Percentiles rank a stretch among this genome's conserved stretches.
Conservation (phyloP, 345 rosid genomes). For the Excoecaria cochinchinensis region DNA sequence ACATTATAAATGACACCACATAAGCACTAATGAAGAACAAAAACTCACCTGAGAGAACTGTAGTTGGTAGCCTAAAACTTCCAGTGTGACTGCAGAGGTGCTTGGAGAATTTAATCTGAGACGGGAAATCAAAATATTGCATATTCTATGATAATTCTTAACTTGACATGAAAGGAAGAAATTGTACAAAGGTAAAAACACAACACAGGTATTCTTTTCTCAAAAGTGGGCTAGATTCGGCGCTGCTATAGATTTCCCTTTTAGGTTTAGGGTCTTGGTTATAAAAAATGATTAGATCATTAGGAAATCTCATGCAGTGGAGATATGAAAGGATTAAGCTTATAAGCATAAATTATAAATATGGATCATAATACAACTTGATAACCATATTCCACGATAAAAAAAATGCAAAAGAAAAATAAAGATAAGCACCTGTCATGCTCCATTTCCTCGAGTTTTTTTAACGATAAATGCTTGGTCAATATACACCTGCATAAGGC, state of each 20-base stretch:
- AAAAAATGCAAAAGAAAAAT: neutral
- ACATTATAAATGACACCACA: neutral
- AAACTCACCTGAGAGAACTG: constrained; percentile 73
- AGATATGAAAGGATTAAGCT: neutral
- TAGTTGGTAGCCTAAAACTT: constrained; percentile 69
- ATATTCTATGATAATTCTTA: neutral
- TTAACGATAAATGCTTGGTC: neutral
- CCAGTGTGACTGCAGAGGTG: constrained; percentile 59
- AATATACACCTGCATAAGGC: neutral
- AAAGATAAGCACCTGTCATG: constrained; percentile 6
- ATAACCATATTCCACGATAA: neutral
- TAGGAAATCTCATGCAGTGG: neutral
- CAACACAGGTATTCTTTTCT: neutral
- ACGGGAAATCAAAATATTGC: neutral
- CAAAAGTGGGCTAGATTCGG: neutral
- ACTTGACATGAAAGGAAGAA: neutral
- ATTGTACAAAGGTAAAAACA: neutral
- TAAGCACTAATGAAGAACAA: constrained; percentile 10
- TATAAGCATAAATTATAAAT: neutral
- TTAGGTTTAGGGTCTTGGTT: neutral
- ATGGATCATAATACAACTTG: neutral
- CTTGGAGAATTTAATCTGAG: constrained; percentile 80
- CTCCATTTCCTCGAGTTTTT: neutral
- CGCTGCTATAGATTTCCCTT: neutral
- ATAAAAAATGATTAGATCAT: neutral